Evolutionary conservation across 768 basidiomycete species (phyloP).

Genomic region (Multifurca ochricompacta): DNA sequence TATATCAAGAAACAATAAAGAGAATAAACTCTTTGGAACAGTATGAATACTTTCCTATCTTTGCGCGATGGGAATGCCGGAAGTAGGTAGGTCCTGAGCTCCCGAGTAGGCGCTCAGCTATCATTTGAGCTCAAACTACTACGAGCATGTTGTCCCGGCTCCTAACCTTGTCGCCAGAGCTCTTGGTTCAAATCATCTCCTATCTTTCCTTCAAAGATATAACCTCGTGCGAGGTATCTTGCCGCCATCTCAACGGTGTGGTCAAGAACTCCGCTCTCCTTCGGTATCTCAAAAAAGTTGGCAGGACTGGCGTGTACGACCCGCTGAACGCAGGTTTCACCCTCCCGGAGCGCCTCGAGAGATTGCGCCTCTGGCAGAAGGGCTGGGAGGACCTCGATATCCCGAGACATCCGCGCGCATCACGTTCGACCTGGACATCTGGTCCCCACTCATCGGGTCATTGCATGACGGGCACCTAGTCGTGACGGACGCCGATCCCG

Average conservation of each 20-base stretch:
- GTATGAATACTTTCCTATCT: background rate
- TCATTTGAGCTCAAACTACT: background rate
- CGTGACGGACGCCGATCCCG: slow-evolving; percentile 11
- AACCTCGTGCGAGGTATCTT: slow-evolving; percentile 13
- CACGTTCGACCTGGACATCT: slow-evolving; percentile 13
- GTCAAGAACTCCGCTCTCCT: slow-evolving; percentile 16
- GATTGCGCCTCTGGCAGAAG: slow-evolving; percentile 11
- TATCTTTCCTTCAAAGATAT: slow-evolving; percentile 15
- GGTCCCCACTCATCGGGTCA: slow-evolving; percentile 17
- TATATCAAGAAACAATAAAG: too few species aligned
- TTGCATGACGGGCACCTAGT: slow-evolving; percentile 13
- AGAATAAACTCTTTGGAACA: too few species aligned
- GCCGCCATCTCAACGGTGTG: slow-evolving; percentile 11
- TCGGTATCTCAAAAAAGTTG: slow-evolving; percentile 15
- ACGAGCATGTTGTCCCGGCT: slow-evolving; percentile 4
- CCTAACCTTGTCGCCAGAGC: slow-evolving; percentile 14
- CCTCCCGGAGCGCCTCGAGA: slow-evolving; percentile 15
- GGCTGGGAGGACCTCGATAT: slow-evolving; percentile 17
- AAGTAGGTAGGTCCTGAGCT: background rate
- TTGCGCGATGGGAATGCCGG: background rate
- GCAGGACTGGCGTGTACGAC: slow-evolving; percentile 15
- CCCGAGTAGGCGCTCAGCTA: slow-evolving; percentile 5
- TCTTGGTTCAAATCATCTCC: slow-evolving; percentile 16
- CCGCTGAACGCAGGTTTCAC: slow-evolving; percentile 7
- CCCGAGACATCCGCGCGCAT: slow-evolving; percentile 3